Conservation (phyloP, 768 basidiomycete genomes). For the Tylopilus vinaceipallidus region DNA sequence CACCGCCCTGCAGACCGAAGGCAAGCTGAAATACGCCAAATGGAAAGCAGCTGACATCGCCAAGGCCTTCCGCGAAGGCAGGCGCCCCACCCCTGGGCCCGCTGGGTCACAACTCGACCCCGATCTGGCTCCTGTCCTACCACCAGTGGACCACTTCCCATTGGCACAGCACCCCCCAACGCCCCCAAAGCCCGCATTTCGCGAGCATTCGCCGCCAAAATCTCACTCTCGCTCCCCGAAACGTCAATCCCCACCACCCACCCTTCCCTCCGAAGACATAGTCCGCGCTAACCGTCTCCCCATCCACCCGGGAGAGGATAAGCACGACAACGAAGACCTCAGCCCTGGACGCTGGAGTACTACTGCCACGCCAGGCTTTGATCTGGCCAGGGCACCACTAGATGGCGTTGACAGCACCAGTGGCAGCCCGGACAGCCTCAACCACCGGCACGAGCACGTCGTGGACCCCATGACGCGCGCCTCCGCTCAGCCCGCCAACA, state of each 20-base stretch:
- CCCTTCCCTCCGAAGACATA: conserved; percentile 30
- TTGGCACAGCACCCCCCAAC: conserved; percentile 16
- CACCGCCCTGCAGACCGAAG: conserved; percentile 56
- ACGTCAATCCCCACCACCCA: conserved; percentile 33
- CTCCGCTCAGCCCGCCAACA: conserved; percentile 19
- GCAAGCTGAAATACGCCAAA: conserved; percentile 90
- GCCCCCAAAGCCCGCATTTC: conserved; percentile 21
- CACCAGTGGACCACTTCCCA: conserved; percentile 13
- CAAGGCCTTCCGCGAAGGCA: conserved; percentile 93
- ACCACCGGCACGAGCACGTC: conserved; percentile 29
- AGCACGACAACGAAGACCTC: conserved; percentile 32
- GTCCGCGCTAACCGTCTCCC: conserved; percentile 30
- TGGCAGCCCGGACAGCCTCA: conserved; percentile 22
- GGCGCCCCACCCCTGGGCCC: conserved; percentile 77
- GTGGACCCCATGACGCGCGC: conserved; percentile 30
- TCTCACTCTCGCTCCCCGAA: conserved; percentile 27
- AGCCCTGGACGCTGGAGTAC: conserved; percentile 73
- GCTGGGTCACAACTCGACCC: conserved; percentile 43
- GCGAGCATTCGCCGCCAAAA: conserved; percentile 25
- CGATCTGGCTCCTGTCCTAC: conserved; percentile 15
- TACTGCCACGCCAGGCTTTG: conserved; percentile 68
- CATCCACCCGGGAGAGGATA: conserved; percentile 20
- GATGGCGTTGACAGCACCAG: conserved; percentile 14
- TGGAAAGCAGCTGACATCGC: conserved; percentile 98
- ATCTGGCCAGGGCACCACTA: conserved; percentile 15